phyloP scores from a whole-genome alignment of 768 basidiomycete species.

The Pluteus cervinus region DNA sequence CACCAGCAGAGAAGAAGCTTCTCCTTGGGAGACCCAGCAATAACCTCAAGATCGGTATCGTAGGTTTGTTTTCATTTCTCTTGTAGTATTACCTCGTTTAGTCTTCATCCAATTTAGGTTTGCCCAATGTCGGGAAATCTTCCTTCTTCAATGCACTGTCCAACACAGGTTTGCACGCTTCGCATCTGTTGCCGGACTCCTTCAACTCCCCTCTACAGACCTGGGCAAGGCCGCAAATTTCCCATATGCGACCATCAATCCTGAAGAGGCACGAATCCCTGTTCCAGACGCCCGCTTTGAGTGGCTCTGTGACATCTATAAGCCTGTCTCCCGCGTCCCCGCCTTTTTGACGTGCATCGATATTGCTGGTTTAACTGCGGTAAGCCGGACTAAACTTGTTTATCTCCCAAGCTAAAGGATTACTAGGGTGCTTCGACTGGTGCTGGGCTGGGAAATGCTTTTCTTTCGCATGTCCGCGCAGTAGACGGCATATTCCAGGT shows the following conservation, averaged over 20 bases:
- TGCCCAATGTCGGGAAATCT: conserved; percentile 97
- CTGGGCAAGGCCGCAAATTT: conserved; percentile 96
- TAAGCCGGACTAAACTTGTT: conserved; percentile 27
- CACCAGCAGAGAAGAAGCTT: conserved; percentile 76
- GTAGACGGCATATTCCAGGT: conserved; percentile 99
- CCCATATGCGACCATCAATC: conserved; percentile 92
- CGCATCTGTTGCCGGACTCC: neutral
- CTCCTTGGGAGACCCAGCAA: conserved; percentile 90
- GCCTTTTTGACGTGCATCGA: conserved; percentile 98
- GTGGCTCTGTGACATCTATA: conserved; percentile 89
- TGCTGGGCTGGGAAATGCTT: conserved; percentile 95
- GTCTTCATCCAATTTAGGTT: conserved; percentile 43
- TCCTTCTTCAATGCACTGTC: conserved; percentile 99
- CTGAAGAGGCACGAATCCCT: conserved; percentile 92
- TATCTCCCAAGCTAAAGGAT: conserved; percentile 1
- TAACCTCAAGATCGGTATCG: conserved; percentile 98
- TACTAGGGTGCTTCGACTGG: conserved; percentile 90
- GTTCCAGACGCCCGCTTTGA: conserved; percentile 94
- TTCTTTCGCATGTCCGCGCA: conserved; percentile 94
- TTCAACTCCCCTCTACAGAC: conserved; percentile 36
- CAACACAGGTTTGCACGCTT: conserved; percentile 62
- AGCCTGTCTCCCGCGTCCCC: conserved; percentile 82
- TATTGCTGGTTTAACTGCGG: conserved; percentile 95
- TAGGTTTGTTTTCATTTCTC: conserved; percentile 58
- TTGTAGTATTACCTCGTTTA: conserved; percentile 10